Evolutionary conservation across 208 protist species (phyloP).

Genomic region (Willaertia magna): DNA sequence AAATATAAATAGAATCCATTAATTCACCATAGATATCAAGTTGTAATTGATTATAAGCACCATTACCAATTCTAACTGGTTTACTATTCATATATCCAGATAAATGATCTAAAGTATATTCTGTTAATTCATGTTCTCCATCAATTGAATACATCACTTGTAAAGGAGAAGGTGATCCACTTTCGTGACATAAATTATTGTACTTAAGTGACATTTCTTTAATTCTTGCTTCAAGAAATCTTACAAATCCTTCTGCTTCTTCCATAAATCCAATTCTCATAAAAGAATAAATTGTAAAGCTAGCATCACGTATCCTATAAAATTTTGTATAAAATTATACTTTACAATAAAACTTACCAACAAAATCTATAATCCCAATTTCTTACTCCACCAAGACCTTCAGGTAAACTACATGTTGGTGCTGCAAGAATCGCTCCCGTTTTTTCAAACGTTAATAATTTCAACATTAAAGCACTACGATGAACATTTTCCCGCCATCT

Average conservation of each 20-base stretch:
- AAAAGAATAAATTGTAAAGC: conserved; percentile 39
- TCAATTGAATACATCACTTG: conserved; percentile 35
- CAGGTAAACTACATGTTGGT: conserved; percentile 32
- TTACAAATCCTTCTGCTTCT: conserved; percentile 34
- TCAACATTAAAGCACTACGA: conserved; percentile 28
- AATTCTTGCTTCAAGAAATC: conserved; percentile 28
- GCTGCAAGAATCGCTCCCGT: conserved; percentile 35
- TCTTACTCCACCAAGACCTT: conserved; percentile 29
- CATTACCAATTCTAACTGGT: conserved; percentile 39
- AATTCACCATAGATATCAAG: conserved; percentile 43
- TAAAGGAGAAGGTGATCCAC: not conserved
- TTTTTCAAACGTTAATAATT: conserved; percentile 34
- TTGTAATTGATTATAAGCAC: conserved; percentile 39
- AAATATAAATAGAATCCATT: conserved; percentile 31
- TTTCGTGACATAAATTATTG: not conserved
- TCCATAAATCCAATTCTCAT: conserved; percentile 41
- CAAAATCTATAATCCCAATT: conserved; percentile 44
- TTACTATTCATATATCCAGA: conserved; percentile 30
- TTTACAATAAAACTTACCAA: too few relatives aligned
- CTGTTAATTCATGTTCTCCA: conserved; percentile 24
- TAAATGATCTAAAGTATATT: conserved; percentile 26
- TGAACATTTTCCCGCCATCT: conserved; percentile 35
- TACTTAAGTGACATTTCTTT: conserved; percentile 10
- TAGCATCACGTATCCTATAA: conserved; percentile 33
- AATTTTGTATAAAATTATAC: too few relatives aligned